Conservation (phyloP, 2,329 filamentous ascomycete species). For the Hirsutella thompsonii region DNA sequence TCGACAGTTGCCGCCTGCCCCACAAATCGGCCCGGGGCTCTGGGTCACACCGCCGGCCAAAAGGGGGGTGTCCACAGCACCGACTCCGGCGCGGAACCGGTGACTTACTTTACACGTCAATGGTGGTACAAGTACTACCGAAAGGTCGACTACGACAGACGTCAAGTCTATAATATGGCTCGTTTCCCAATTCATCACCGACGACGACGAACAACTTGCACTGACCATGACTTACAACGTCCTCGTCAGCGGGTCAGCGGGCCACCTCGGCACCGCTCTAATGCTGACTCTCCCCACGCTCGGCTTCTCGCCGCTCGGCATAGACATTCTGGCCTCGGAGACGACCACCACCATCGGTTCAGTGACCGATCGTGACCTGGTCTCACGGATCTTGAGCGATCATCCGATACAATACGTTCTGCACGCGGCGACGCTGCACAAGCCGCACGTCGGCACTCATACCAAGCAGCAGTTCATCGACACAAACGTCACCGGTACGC, state of each 20-base stretch:
- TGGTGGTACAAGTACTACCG: too few species aligned
- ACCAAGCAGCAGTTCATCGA: conserved; percentile 28
- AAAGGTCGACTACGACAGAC: too few species aligned
- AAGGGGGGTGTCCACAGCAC: too few species aligned
- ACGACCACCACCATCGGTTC: conserved; percentile 24
- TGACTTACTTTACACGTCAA: too few species aligned
- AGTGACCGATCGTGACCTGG: conserved; percentile 21
- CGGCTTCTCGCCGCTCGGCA: conserved; percentile 27
- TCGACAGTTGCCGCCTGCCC: too few species aligned
- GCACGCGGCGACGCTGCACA: conserved; percentile 33
- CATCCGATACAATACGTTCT: conserved; percentile 26
- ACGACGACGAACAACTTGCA: too few species aligned
- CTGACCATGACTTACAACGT: conserved; percentile 14
- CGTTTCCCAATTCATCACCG: too few species aligned
- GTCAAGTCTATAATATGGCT: too few species aligned
- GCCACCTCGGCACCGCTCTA: conserved; percentile 31
- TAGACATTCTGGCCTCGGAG: conserved; percentile 26
- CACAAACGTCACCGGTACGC: conserved; percentile 30
- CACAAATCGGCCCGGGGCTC: too few species aligned
- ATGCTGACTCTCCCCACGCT: conserved; percentile 26
- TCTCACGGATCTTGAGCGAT: conserved; percentile 16
- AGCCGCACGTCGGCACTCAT: conserved; percentile 32
- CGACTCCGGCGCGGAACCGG: too few species aligned
- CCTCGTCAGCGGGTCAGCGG: conserved; percentile 32
- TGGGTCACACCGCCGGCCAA: too few species aligned